Conservation (phyloP, 2,329 filamentous ascomycete genomes). For the Berkeleyomyces basicola region DNA sequence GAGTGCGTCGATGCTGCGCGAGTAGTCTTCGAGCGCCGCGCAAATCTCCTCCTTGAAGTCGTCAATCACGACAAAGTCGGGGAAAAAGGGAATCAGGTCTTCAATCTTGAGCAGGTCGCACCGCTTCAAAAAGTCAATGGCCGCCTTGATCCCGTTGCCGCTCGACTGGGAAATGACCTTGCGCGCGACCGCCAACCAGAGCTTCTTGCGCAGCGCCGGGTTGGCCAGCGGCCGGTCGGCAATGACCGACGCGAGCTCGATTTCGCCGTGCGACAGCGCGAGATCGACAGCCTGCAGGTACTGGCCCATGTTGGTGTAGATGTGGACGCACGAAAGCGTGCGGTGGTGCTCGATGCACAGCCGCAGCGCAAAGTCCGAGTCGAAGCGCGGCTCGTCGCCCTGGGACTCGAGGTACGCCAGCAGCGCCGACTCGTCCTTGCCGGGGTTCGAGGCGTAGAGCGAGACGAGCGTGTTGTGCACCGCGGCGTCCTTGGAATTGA, state of each 20-base stretch:
- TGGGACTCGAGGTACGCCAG: slow-evolving; percentile 83
- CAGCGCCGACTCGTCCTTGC: slow-evolving; percentile 68
- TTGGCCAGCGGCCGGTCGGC: slow-evolving; percentile 73
- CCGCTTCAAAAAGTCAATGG: slow-evolving; percentile 82
- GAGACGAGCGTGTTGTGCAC: slow-evolving; percentile 96
- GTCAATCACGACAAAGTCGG: slow-evolving; percentile 95
- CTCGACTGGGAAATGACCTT: slow-evolving; percentile 70
- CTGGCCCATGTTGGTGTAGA: slow-evolving; percentile 92
- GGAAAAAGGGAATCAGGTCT: slow-evolving; percentile 95
- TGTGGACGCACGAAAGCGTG: slow-evolving; percentile 87
- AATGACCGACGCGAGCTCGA: slow-evolving; percentile 77
- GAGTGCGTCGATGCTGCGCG: slow-evolving; percentile 70
- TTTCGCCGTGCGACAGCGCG: slow-evolving; percentile 73
- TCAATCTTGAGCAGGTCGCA: slow-evolving; percentile 90
- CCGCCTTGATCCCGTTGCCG: slow-evolving; percentile 66
- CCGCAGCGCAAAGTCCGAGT: slow-evolving; percentile 88
- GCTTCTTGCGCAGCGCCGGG: slow-evolving; percentile 67
- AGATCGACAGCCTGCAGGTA: slow-evolving; percentile 87
- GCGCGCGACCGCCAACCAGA: slow-evolving; percentile 90
- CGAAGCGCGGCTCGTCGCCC: slow-evolving; percentile 71
- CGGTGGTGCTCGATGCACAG: slow-evolving; percentile 90
- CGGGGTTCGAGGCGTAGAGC: slow-evolving; percentile 77
- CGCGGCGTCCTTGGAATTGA: slow-evolving; percentile 63
- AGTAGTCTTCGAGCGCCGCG: slow-evolving; percentile 81
- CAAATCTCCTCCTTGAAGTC: slow-evolving; percentile 99